A percentile compares a stretch with the other conserved stretches of the same genome.
These are phyloP conservation scores for Hypoxylon sp. DNA, from an alignment of 2,329 filamentous ascomycete species.

Conservation along the genomic window DNA sequence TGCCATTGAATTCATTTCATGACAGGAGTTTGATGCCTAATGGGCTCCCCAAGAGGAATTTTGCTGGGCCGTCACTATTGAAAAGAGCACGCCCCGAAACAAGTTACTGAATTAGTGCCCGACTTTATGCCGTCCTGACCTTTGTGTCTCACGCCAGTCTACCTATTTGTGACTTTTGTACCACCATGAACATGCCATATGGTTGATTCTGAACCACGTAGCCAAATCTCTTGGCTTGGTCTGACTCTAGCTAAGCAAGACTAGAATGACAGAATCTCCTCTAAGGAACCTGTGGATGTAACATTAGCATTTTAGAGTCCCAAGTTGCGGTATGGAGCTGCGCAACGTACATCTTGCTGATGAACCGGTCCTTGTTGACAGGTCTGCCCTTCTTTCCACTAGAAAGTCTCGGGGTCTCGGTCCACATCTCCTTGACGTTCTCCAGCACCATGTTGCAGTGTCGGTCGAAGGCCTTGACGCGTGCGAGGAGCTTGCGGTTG, in stretches of 20 bases:
- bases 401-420: slow-evolving; percentile 83
- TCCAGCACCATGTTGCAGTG: slow-evolving; percentile 99
- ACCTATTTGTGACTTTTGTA: slow-evolving; percentile 14
- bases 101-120: slow-evolving; percentile 10
- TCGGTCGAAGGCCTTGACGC: slow-evolving; percentile 97
- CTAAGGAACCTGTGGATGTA: slow-evolving; percentile 72
- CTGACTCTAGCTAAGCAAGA: slow-evolving; percentile 76
- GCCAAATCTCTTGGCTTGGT: neutral
- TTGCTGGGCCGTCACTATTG: neutral
- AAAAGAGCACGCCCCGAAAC: slow-evolving; percentile 10
- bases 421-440: slow-evolving; percentile 99
- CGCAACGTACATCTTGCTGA: slow-evolving; percentile 86
- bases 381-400: slow-evolving; percentile 87
- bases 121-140: slow-evolving; percentile 12
- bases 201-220: slow-evolving; percentile 9
- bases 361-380: slow-evolving; percentile 98
- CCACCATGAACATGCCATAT: slow-evolving; percentile 11
- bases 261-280: slow-evolving; percentile 87
- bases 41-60: slow-evolving; percentile 7
- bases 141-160: slow-evolving; percentile 5
- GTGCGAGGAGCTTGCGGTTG: slow-evolving; percentile 96
- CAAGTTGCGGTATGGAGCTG: neutral
- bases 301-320: slow-evolving; percentile 6
- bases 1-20: slow-evolving; percentile 20
- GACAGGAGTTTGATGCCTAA: slow-evolving; percentile 10